Evolutionary conservation across 441 rosid species (phyloP).

Genomic region (Syzygium syzygioides): DNA sequence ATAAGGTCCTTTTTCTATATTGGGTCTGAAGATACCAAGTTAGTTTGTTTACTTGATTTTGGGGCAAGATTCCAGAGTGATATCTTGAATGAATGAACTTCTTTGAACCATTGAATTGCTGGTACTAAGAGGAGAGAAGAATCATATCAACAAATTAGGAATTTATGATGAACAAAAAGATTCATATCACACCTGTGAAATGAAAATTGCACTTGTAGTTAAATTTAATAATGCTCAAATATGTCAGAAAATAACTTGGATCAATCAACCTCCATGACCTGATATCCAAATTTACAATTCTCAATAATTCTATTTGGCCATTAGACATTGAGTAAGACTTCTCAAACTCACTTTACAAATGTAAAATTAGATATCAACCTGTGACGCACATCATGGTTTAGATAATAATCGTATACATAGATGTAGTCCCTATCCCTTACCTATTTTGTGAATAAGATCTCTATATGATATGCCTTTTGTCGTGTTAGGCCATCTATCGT

Average conservation of each 20-base stretch:
- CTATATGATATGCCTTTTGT: neutral
- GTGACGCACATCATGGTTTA: neutral
- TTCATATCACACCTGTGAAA: neutral
- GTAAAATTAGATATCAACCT: neutral
- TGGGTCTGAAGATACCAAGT: neutral
- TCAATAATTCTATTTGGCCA: neutral
- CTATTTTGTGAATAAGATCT: neutral
- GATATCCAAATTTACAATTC: neutral
- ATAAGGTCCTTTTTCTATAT: neutral
- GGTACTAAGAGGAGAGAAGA: neutral
- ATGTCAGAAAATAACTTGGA: neutral
- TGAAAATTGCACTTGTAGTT: neutral
- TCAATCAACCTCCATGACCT: neutral
- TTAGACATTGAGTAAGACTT: neutral
- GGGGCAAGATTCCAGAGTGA: neutral
- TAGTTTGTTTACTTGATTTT: neutral
- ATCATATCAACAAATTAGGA: neutral
- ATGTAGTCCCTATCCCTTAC: neutral
- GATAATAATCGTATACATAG: neutral
- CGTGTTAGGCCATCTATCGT: neutral
- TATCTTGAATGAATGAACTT: neutral
- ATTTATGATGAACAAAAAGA: neutral
- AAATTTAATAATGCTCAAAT: neutral
- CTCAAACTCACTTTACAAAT: neutral
- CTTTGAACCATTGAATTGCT: no score